Percentiles rank a stretch among this genome's conserved stretches.
Conservation (phyloP, 164 flowering plant genomes). For the Aristolochia fimbriata region DNA sequence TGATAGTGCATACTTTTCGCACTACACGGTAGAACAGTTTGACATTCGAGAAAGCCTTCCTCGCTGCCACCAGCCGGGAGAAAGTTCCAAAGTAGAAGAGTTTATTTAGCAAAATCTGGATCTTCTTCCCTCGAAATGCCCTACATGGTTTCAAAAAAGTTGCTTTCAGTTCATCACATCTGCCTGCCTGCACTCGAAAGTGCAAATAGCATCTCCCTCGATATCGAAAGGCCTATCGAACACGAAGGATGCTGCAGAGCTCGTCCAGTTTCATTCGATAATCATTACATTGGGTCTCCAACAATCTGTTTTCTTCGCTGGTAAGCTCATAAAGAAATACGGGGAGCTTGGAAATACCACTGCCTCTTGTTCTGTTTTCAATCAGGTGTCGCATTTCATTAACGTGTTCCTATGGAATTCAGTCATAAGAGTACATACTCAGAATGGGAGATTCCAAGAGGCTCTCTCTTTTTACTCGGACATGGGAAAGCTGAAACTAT, state of each 20-base stretch:
- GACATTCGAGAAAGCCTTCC: no score
- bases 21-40: no score
- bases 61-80: no score
- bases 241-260: conserved; percentile 9
- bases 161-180: neutral
- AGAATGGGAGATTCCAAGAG: conserved; percentile 23
- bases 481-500: conserved; percentile 18
- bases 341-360: conserved; percentile 24
- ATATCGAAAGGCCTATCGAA: conserved; percentile 22
- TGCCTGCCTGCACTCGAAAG: conserved; percentile 1
- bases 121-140: neutral
- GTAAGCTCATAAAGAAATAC: conserved; percentile 40
- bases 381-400: conserved; percentile 13
- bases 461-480: conserved; percentile 26
- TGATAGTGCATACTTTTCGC: no score
- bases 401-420: conserved; percentile 44
- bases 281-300: conserved; percentile 29
- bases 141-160: neutral
- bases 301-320: conserved; percentile 28
- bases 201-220: conserved; percentile 11
- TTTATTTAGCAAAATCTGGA: conserved; percentile 5
- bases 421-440: conserved; percentile 43
- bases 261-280: conserved; percentile 28
- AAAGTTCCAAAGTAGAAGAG: neutral
- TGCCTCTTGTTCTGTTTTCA: conserved; percentile 28